Base-by-base conservation (phyloP, 2,329 filamentous ascomycete species). In the Drechslerella stenobrocha region DNA sequence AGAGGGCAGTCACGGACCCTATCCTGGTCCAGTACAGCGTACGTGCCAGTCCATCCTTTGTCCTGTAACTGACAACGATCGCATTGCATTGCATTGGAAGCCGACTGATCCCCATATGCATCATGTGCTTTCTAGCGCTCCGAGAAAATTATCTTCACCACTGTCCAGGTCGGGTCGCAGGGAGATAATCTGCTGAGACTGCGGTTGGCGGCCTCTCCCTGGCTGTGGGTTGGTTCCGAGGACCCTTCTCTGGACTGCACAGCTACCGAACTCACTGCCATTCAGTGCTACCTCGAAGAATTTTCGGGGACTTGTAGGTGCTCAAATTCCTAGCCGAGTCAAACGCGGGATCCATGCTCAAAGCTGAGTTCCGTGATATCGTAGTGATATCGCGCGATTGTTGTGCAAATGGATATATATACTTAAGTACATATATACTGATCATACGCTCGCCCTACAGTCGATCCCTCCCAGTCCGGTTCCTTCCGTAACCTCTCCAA, bases 241-340 rank as follows among this genome's bases (percentile, higher is more conserved):
- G 53, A 58, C 13, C 60, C 60, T 9, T 6, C 35, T n/a, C n/a
- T n/a, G n/a, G 52, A 65, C 20, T 65, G 60, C 23, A 58, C 7
- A 6, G 22, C 4, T 58, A 52, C 18, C 40, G 60, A 28, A 18
- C 13, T 44, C 57, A 65, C 23, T 58, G 58, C 30, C 42, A n/a
- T 65, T 6, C 60, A 65, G 28, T 65, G 60, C 20, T 32, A 52
- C 45, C 58, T 58, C 28, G 52, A 40, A 9, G 52, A 65, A 8
- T 65, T 52, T 52, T 65, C 60, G 8, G 52, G 60, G n/a, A n/a
- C 58, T 35, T 65, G 60, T 65, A 44, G 42, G 60, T 48, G 15
- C 35, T 40, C 18, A 7, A 20, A 5, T n/a, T n/a, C 5, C 35
- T 20, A 40, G n/a, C n/a, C n/a, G n/a, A n/a, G n/a, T n/a, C n/a